Conservation (phyloP, 2,329 filamentous ascomycete genomes). For the Volutella citrinella region DNA sequence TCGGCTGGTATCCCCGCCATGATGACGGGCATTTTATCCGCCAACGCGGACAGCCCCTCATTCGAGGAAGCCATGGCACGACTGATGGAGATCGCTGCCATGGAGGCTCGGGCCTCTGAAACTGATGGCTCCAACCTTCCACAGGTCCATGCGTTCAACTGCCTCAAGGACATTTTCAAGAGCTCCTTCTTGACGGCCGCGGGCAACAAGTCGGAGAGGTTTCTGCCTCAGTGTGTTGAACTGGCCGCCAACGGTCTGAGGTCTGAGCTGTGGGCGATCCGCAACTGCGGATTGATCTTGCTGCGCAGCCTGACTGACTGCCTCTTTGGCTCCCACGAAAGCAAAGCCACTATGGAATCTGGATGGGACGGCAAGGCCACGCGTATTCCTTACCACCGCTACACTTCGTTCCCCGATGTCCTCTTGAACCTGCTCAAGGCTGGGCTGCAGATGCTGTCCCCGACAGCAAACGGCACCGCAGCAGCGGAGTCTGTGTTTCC, state of each 20-base stretch:
- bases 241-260: slow-evolving; percentile 78
- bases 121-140: slow-evolving; percentile 68
- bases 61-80: slow-evolving; percentile 64
- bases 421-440: slow-evolving; percentile 60
- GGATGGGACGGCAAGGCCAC: slow-evolving; percentile 64
- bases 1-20: slow-evolving; percentile 90
- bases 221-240: slow-evolving; percentile 70
- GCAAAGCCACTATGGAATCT: slow-evolving; percentile 57
- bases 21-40: slow-evolving; percentile 75
- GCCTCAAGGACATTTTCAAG: slow-evolving; percentile 86
- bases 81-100: slow-evolving; percentile 57
- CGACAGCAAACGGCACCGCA: slow-evolving; percentile 29
- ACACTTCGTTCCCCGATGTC: slow-evolving; percentile 61
- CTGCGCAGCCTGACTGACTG: slow-evolving; percentile 81
- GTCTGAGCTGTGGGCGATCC: slow-evolving; percentile 86
- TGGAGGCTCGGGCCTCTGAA: slow-evolving; percentile 50
- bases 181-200: slow-evolving; percentile 73
- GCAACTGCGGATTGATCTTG: slow-evolving; percentile 88
- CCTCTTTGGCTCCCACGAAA: slow-evolving; percentile 73
- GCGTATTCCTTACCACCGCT: slow-evolving; percentile 67
- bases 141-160: slow-evolving; percentile 94
- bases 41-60: slow-evolving; percentile 56
- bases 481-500: slow-evolving; percentile 74
- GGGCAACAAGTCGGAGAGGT: slow-evolving; percentile 67
- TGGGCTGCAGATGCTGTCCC: slow-evolving; percentile 44